These are phyloP conservation scores for Linnemannia elongata DNA, from an alignment of 192 early-diverging fungal genomes.

Conservation along the genomic window DNA sequence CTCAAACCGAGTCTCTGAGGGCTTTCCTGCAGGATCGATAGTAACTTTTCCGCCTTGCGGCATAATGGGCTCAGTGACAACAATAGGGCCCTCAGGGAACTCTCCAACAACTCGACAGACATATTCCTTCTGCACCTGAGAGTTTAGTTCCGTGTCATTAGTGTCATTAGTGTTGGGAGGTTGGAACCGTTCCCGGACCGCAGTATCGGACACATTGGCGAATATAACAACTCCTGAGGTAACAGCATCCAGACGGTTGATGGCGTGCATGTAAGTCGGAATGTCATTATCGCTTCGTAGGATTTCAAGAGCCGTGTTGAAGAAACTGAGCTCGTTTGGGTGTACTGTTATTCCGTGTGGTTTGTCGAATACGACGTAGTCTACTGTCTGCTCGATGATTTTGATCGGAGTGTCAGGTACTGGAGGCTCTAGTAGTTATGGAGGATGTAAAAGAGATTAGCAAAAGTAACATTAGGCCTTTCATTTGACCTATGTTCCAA, in stretches of 20 bases:
- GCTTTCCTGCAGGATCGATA: conserved; percentile 37
- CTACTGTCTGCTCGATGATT: conserved; percentile 35
- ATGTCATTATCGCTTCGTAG: conserved; percentile 48
- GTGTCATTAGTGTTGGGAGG: neutral
- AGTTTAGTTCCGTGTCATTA: neutral
- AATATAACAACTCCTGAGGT: conserved; percentile 53
- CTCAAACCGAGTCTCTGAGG: conserved; percentile 42
- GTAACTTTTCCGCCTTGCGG: conserved; percentile 35
- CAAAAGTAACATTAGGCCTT: neutral
- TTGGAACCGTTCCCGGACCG: conserved; percentile 39
- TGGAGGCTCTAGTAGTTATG: conserved; percentile 29
- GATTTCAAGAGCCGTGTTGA: conserved; percentile 50
- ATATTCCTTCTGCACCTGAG: conserved; percentile 42
- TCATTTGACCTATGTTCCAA: neutral
- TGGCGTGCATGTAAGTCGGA: conserved; percentile 48
- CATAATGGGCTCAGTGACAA: conserved; percentile 50
- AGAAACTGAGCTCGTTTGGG: conserved; percentile 48
- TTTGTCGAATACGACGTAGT: conserved; percentile 49
- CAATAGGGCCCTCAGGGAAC: conserved; percentile 30
- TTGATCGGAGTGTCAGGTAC: conserved; percentile 42
- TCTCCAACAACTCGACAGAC: conserved; percentile 51
- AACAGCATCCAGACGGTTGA: conserved; percentile 46
- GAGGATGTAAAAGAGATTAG: neutral
- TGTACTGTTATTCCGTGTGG: conserved; percentile 53
- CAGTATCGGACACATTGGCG: conserved; percentile 41